These are phyloP conservation scores for Spathaspora girioi DNA, from an alignment of 805 yeast genomes.

Conservation along the genomic window DNA sequence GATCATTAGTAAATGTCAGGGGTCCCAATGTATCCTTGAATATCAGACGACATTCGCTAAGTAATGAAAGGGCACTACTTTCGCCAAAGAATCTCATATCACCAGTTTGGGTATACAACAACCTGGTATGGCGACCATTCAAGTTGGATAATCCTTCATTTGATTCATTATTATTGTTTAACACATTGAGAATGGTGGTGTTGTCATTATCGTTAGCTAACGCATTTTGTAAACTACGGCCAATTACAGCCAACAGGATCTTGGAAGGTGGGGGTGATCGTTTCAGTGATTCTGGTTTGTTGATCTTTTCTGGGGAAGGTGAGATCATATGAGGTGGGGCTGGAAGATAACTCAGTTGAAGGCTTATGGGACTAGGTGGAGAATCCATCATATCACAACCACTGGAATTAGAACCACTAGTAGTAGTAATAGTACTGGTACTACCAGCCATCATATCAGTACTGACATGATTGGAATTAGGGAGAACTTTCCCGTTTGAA, in stretches of 20 bases:
- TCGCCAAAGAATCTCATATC: slow-evolving; percentile 39
- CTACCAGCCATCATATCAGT: not conserved
- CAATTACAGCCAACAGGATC: not conserved
- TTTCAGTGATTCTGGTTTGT: not conserved
- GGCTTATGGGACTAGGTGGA: not conserved
- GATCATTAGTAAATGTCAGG: slow-evolving; percentile 33
- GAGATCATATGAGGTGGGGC: not conserved
- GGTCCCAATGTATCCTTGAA: slow-evolving; percentile 30
- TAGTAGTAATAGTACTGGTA: not conserved
- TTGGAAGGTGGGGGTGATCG: not conserved
- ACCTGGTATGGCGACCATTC: slow-evolving; percentile 18
- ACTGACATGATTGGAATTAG: not conserved
- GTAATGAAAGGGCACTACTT: slow-evolving; percentile 34
- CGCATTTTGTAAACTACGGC: slow-evolving; percentile 2
- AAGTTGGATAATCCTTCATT: slow-evolving; percentile 10
- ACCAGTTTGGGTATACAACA: slow-evolving; percentile 31
- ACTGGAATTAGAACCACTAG: not conserved
- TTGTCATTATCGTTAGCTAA: slow-evolving; percentile 2
- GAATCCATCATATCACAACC: not conserved
- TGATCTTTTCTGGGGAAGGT: not conserved
- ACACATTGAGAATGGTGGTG: not conserved
- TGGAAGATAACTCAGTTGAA: not conserved
- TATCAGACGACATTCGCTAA: slow-evolving; percentile 35
- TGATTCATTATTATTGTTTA: slow-evolving; percentile 7
- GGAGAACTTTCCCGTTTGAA: not conserved